Base-by-base conservation (phyloP, 257 asterid species). In the Paraleonurus japonicus region DNA sequence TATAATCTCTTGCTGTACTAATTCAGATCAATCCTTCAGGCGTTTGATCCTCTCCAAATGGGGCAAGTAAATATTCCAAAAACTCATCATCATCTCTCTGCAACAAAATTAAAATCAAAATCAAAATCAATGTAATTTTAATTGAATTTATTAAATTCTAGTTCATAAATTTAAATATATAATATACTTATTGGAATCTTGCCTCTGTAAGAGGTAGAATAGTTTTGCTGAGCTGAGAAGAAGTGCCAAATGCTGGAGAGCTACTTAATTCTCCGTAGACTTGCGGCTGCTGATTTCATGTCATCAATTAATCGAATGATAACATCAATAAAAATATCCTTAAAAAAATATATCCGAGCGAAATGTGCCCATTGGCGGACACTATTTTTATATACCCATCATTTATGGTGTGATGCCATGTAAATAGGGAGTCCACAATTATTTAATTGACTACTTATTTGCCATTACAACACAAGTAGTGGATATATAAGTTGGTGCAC, bases 61-160 rank as follows among this genome's bases (percentile, higher is more conserved):
- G 81, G 61, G 81, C 83, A 55, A 81, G 82, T 45, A 84, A 61
- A 43, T 85, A 79, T 22, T 75, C 85, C 60, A 81, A 64, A 48
- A 81, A 79, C 3, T 77, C 89, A 51, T 69, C 81, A 22, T 77
- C 83, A 3, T 75, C 81, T 24, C 32, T 53, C 86, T 84, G 83
- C 62, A 28, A 61, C 3, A 65, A 67, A 45, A 20, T 2, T 1
- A 11, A 41, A 63, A 39, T 50, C 4, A 30, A 32, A 32, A 6
- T 32, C 12, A 13, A 43, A 15, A 43, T 13, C 16, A 45, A 15
- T 15, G 7, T 1, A 2, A 6, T 3, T 12, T 33, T 24, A 23
- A 4, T 51, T 24, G 26, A 12, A 11, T 24, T 24, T 24, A 13
- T 9, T 45, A 4, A 4, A 57, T 5, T 7, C 7, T 2, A 17